Conservation (phyloP, 2,329 filamentous ascomycete genomes). For the Diplodia intermedia region DNA sequence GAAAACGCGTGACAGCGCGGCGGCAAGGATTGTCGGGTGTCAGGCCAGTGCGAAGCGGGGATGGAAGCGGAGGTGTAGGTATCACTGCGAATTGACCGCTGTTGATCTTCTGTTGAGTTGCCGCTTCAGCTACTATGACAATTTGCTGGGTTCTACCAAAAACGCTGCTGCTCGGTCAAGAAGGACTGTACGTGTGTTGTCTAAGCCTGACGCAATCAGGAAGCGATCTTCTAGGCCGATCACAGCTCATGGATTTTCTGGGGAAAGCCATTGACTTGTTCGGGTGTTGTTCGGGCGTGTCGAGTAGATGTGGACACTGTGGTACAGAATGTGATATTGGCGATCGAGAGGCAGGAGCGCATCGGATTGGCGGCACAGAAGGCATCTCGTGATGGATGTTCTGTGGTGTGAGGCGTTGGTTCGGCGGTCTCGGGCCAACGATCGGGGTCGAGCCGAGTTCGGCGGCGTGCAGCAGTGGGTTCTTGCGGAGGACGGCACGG, state of each 20-base stretch:
- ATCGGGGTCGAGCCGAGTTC: conserved; percentile 14
- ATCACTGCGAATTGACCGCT: conserved; percentile 9
- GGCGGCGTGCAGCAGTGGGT: conserved; percentile 6
- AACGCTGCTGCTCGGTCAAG: neutral
- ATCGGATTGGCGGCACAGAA: neutral
- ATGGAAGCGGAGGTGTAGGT: neutral
- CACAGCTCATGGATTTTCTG: neutral
- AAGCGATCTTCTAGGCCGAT: neutral
- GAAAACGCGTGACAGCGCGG: neutral
- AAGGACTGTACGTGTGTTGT: neutral
- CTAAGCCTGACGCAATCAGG: neutral
- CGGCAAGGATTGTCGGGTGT: neutral
- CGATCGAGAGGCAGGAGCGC: neutral
- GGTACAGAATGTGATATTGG: neutral
- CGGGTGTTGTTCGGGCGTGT: conserved; percentile 15
- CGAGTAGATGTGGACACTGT: neutral
- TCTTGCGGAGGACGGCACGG: conserved; percentile 20
- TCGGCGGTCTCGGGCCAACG: neutral
- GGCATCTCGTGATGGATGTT: neutral
- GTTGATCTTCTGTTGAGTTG: conserved; percentile 3
- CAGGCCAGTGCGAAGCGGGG: conserved; percentile 1
- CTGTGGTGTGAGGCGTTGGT: conserved; percentile 6
- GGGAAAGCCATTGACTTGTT: conserved; percentile 1
- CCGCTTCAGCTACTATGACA: neutral
- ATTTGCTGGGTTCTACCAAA: neutral